Conservation (phyloP, 768 basidiomycete species). For the Cystofilobasidium macerans region DNA sequence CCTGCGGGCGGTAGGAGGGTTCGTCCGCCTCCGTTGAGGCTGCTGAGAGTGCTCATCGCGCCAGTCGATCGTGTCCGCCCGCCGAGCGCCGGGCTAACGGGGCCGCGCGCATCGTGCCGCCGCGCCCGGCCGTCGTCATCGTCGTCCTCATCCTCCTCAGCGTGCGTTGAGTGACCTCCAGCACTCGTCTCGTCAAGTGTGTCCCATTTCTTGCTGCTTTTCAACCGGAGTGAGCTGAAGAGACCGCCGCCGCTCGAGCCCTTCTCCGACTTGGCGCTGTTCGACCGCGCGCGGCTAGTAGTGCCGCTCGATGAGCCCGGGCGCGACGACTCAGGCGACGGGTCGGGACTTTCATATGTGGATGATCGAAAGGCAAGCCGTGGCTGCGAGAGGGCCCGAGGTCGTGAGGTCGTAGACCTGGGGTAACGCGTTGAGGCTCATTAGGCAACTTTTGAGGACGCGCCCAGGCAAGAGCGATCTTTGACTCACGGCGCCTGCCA, state of each 20-base stretch:
- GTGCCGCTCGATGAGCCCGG: not conserved
- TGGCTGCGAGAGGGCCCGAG: not conserved
- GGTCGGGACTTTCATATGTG: conserved; percentile 23
- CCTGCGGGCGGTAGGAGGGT: not conserved
- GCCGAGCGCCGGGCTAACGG: not conserved
- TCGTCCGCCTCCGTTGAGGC: not conserved
- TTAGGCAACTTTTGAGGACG: too few species aligned
- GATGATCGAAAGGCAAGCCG: not conserved
- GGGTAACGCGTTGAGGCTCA: too few species aligned
- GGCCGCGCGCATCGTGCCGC: not conserved
- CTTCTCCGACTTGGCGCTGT: conserved; percentile 31
- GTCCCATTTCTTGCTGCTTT: conserved; percentile 32
- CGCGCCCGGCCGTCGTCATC: conserved; percentile 18
- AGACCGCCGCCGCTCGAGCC: conserved; percentile 26
- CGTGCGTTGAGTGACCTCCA: conserved; percentile 28
- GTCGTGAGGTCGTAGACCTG: not conserved
- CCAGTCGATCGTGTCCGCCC: not conserved
- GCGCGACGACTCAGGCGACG: not conserved
- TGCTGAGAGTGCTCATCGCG: not conserved
- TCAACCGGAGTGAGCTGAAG: conserved; percentile 36
- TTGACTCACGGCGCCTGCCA: conserved; percentile 43
- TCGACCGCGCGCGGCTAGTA: conserved; percentile 35
- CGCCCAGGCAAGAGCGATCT: too few species aligned
- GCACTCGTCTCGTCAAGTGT: conserved; percentile 27
- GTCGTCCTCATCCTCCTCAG: conserved; percentile 33